Percentiles rank a stretch among this genome's conserved stretches.
Conservation (phyloP, 2,329 filamentous ascomycete species). For the Chaetomiaceae sp. region DNA sequence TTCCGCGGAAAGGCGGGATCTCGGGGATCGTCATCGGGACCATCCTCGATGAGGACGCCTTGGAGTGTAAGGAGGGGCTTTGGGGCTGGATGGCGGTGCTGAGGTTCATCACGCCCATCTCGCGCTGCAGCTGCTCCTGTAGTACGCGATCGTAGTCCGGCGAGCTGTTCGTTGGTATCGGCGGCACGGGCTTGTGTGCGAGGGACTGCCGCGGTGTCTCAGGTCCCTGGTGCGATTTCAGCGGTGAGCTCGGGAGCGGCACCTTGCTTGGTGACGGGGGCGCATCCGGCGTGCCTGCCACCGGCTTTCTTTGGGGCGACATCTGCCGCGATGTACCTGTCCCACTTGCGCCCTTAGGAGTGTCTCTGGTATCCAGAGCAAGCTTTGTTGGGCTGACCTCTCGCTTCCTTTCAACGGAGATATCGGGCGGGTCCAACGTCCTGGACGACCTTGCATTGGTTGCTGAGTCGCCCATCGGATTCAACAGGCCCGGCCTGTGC, state of each 20-base stretch:
- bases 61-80: slow-evolving; percentile 30
- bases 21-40: slow-evolving; percentile 43
- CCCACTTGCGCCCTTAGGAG: slow-evolving; percentile 46
- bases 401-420: slow-evolving; percentile 47
- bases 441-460: slow-evolving; percentile 65
- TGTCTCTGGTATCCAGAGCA: slow-evolving; percentile 42
- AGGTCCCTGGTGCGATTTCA: slow-evolving; percentile 37
- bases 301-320: slow-evolving; percentile 55
- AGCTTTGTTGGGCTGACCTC: slow-evolving; percentile 48
- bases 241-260: slow-evolving; percentile 54
- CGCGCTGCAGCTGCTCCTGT: slow-evolving; percentile 57
- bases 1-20: slow-evolving; percentile 49
- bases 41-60: slow-evolving; percentile 33
- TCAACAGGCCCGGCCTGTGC: slow-evolving; percentile 53
- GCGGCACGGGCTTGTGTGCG: slow-evolving; percentile 40
- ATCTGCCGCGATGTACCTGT: slow-evolving; percentile 48
- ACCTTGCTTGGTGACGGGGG: slow-evolving; percentile 52
- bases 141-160: slow-evolving; percentile 55
- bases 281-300: slow-evolving; percentile 45
- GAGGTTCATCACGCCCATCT: slow-evolving; percentile 53
- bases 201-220: slow-evolving; percentile 43
- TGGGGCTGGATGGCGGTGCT: slow-evolving; percentile 34
- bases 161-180: slow-evolving; percentile 43
- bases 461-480: slow-evolving; percentile 72
- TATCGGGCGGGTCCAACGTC: slow-evolving; percentile 41